These are phyloP conservation scores for Phaffomyces thermotolerans DNA, from an alignment of 805 yeast species.

Conservation along the genomic window DNA sequence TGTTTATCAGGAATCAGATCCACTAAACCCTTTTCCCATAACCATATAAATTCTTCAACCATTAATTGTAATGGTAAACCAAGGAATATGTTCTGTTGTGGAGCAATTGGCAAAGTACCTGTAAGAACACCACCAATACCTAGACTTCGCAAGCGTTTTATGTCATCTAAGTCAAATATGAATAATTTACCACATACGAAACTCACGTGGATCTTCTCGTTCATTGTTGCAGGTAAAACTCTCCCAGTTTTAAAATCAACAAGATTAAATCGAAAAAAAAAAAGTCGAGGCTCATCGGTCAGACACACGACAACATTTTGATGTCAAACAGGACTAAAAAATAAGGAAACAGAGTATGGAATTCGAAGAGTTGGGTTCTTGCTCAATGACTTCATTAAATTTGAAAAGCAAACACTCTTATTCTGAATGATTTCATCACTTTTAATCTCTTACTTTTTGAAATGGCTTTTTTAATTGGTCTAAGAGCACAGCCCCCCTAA, in stretches of 20 bases:
- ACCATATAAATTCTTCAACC: conserved; percentile 67
- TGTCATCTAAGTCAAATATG: conserved; percentile 50
- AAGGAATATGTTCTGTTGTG: conserved; percentile 85
- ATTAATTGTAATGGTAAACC: conserved; percentile 75
- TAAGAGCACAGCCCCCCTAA: too few species aligned
- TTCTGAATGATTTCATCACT: too few species aligned
- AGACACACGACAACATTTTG: too few species aligned
- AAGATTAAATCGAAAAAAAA: background rate
- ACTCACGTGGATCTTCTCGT: conserved; percentile 24
- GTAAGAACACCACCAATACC: conserved; percentile 71
- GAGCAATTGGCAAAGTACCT: conserved; percentile 84
- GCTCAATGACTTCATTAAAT: too few species aligned
- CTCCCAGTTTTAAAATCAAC: too few species aligned
- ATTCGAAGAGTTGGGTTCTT: too few species aligned
- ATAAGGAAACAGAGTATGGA: too few species aligned
- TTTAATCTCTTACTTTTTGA: too few species aligned
- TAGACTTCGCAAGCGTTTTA: conserved; percentile 46
- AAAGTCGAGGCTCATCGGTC: conserved; percentile 5
- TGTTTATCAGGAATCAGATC: conserved; percentile 36
- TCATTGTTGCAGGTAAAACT: background rate
- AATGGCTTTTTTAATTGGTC: too few species aligned
- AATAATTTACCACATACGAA: conserved; percentile 40
- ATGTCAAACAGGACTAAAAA: too few species aligned
- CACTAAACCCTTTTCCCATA: conserved; percentile 39
- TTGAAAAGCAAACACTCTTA: too few species aligned